Evolutionary conservation across 352 stramenopile genomes (phyloP).

Genomic region (Pythium rhizo-oryzae): DNA sequence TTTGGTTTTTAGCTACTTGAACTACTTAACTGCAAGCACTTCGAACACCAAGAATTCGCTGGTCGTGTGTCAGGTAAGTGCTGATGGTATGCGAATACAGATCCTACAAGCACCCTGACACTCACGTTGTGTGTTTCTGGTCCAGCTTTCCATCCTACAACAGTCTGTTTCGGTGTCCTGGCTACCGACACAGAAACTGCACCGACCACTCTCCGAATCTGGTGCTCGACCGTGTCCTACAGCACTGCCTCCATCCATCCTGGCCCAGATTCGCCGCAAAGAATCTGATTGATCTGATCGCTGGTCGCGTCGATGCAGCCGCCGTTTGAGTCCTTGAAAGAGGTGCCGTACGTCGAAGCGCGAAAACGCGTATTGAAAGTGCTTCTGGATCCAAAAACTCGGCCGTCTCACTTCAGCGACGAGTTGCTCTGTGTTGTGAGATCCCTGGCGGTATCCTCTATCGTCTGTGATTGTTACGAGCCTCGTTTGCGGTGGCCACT

Average conservation of each 20-base stretch:
- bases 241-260: constrained; percentile 56
- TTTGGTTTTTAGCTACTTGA: constrained; percentile 83
- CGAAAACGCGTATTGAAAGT: constrained; percentile 58
- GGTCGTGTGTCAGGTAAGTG: constrained; percentile 77
- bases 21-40: constrained; percentile 56
- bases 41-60: constrained; percentile 78
- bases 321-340: constrained; percentile 46
- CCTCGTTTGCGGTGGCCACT: constrained; percentile 32
- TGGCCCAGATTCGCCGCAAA: constrained; percentile 84
- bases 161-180: constrained; percentile 71
- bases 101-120: not conserved
- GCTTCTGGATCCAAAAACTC: constrained; percentile 52
- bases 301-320: constrained; percentile 74
- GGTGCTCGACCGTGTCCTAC: constrained; percentile 70
- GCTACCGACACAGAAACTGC: constrained; percentile 84
- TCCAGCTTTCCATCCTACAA: constrained; percentile 76
- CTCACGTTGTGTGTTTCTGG: not conserved
- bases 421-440: constrained; percentile 48
- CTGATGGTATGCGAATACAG: not conserved
- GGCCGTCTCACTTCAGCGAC: constrained; percentile 53
- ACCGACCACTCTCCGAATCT: constrained; percentile 65
- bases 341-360: constrained; percentile 66
- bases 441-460: constrained; percentile 63
- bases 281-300: constrained; percentile 75
- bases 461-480: constrained; percentile 83